A percentile compares a stretch with the other conserved stretches of the same genome.
Conservation (phyloP, 1,284 basidiomycete species). For the Polyporus tsugae region DNA sequence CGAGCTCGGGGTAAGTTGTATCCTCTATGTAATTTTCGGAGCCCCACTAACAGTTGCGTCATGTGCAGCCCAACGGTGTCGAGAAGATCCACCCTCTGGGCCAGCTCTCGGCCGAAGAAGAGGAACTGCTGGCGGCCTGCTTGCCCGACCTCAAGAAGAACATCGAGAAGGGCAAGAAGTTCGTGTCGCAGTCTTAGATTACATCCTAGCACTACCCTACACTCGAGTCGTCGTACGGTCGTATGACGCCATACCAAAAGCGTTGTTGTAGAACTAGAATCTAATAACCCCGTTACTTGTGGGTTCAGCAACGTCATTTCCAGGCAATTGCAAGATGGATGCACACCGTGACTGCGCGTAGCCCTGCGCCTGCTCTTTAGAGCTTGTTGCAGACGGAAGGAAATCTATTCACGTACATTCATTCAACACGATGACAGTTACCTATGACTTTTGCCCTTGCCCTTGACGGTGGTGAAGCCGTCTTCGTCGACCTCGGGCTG, state of each 20-base stretch:
- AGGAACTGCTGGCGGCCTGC: constrained; percentile 89
- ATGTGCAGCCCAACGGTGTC: constrained; percentile 80
- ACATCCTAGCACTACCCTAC: constrained; percentile 8
- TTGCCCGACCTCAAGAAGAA: constrained; percentile 96
- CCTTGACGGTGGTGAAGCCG: constrained; percentile 85
- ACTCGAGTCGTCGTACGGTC: constrained; percentile 5
- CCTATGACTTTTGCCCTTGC: constrained; percentile 60
- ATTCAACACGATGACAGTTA: constrained; percentile 7
- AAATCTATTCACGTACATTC: constrained; percentile 17
- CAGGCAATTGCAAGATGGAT: background rate
- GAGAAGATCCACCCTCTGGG: constrained; percentile 90
- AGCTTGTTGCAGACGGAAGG: background rate
- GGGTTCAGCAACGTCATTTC: constrained; percentile 20
- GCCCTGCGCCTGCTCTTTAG: constrained; percentile 14
- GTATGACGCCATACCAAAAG: constrained; percentile 30
- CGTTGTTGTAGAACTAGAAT: constrained; percentile 34
- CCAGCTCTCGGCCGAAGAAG: constrained; percentile 77
- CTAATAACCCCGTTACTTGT: constrained; percentile 24
- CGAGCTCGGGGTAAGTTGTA: constrained; percentile 82
- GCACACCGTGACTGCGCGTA: background rate
- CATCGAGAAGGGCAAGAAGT: constrained; percentile 93
- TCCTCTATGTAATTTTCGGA: constrained; percentile 10
- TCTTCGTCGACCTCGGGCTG: constrained; percentile 87
- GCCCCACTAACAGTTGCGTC: constrained; percentile 20
- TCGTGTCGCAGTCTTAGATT: constrained; percentile 56